These are phyloP conservation scores for Trichoderma sp. DNA, from an alignment of 2,329 filamentous ascomycete genomes.

Conservation along the genomic window DNA sequence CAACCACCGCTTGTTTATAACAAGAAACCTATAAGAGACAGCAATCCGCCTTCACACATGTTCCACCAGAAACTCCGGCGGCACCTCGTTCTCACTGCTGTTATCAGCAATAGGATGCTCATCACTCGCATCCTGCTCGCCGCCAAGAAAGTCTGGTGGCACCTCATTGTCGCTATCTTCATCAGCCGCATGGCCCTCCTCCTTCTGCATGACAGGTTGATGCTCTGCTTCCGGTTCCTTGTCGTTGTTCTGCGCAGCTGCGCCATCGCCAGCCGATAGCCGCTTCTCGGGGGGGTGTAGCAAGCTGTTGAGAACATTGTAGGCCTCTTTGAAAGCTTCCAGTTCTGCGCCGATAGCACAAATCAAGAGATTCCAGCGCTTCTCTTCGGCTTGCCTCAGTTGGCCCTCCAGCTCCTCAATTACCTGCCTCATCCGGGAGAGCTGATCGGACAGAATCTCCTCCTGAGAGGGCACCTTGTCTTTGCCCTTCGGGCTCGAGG, in stretches of 20 bases:
- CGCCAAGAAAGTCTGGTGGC: conserved; percentile 37
- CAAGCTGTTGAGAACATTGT: conserved; percentile 53
- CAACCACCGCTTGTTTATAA: not conserved
- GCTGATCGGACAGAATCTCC: conserved; percentile 49
- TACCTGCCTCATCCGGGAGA: conserved; percentile 59
- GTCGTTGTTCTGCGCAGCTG: conserved; percentile 12
- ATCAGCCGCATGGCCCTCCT: not conserved
- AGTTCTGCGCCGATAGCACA: conserved; percentile 75
- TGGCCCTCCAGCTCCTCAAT: conserved; percentile 58
- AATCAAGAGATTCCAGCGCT: conserved; percentile 73
- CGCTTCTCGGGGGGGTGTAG: conserved; percentile 13
- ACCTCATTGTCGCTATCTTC: conserved; percentile 35
- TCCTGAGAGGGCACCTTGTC: conserved; percentile 40
- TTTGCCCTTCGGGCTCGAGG: conserved; percentile 37
- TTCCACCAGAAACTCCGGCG: conserved; percentile 55
- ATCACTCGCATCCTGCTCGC: conserved; percentile 35
- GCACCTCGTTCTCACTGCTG: conserved; percentile 53
- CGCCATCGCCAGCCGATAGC: conserved; percentile 11
- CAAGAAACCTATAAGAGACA: not conserved
- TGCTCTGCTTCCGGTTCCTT: conserved; percentile 12
- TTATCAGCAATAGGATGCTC: conserved; percentile 29
- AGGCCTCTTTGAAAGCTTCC: conserved; percentile 65
- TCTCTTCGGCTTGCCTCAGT: conserved; percentile 58
- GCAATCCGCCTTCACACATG: conserved; percentile 35
- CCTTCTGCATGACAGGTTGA: not conserved